A percentile compares a stretch with the other conserved stretches of the same genome.
Conservation (phyloP, 2,329 filamentous ascomycete species). For the Teratosphaeria nubilosa region DNA sequence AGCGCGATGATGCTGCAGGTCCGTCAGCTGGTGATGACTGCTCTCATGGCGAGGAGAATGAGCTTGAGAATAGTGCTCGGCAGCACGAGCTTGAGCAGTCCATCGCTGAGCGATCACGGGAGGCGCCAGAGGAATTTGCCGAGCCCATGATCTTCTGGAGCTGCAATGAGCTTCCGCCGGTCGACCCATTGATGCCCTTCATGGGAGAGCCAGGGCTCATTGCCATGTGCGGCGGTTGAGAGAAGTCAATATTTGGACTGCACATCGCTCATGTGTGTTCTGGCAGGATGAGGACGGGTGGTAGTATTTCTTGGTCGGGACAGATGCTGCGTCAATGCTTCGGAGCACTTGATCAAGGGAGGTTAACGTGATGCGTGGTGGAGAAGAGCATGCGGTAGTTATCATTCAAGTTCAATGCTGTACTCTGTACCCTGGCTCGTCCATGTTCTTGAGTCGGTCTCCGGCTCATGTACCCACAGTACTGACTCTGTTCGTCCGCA, state of each 20-base stretch:
- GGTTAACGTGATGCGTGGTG: too few relatives aligned
- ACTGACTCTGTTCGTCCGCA: neutral
- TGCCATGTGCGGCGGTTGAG: neutral
- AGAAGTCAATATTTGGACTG: neutral
- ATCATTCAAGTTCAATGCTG: too few relatives aligned
- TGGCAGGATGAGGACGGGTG: neutral
- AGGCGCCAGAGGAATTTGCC: neutral
- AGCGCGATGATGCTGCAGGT: neutral
- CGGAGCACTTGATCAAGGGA: too few relatives aligned
- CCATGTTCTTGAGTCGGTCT: neutral
- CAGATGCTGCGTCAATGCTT: too few relatives aligned
- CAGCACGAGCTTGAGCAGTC: neutral
- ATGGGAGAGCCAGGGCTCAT: neutral
- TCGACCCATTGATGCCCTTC: neutral
- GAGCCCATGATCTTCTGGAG: neutral
- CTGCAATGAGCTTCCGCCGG: neutral
- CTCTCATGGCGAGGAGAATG: neutral
- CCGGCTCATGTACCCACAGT: neutral
- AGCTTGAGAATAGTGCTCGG: neutral
- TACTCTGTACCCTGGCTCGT: too few relatives aligned
- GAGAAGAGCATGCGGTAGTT: too few relatives aligned
- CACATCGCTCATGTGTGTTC: neutral
- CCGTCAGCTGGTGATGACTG: neutral
- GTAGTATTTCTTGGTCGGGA: too few relatives aligned
- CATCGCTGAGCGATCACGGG: neutral